A percentile compares a stretch with the other conserved stretches of the same genome.
These are phyloP conservation scores for Melanomma pulvis-pyrius DNA, from an alignment of 495 filamentous ascomycete genomes.

Conservation along the genomic window DNA sequence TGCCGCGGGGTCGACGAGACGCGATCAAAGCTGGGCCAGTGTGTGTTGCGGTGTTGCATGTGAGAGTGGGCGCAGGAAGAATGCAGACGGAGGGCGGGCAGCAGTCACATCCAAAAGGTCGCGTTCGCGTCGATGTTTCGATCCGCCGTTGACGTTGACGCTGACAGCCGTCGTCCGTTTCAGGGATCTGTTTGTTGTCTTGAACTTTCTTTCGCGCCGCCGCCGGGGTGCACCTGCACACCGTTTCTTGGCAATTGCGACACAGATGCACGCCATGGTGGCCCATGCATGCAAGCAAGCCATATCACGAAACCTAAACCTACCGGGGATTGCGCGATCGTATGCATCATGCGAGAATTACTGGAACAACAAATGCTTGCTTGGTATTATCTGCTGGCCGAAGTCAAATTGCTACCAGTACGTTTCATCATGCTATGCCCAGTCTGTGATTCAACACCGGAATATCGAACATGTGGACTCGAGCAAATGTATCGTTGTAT, in stretches of 20 bases:
- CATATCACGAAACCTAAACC: neutral
- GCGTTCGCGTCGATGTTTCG: neutral
- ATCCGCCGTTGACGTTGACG: neutral
- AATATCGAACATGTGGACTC: neutral
- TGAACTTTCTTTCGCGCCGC: neutral
- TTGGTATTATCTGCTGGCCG: neutral
- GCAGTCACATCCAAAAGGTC: too few relatives aligned
- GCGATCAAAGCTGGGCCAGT: neutral
- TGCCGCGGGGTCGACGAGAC: neutral
- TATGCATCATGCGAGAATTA: neutral
- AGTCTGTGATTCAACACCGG: neutral
- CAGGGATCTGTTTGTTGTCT: neutral
- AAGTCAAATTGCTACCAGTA: neutral
- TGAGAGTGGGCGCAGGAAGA: neutral
- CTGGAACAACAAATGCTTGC: neutral
- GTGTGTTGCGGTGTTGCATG: neutral
- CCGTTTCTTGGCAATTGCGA: conserved; percentile 5
- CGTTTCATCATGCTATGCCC: neutral
- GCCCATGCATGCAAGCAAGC: neutral
- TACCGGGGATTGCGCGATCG: neutral
- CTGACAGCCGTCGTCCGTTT: too few relatives aligned
- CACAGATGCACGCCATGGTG: conserved; percentile 5
- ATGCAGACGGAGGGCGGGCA: neutral
- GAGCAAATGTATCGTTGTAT: neutral
- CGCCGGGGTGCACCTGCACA: conserved; percentile 4